Conservation (phyloP, 225 moss, liverwort and hornwort species). For the Pleurozium schreberi region DNA sequence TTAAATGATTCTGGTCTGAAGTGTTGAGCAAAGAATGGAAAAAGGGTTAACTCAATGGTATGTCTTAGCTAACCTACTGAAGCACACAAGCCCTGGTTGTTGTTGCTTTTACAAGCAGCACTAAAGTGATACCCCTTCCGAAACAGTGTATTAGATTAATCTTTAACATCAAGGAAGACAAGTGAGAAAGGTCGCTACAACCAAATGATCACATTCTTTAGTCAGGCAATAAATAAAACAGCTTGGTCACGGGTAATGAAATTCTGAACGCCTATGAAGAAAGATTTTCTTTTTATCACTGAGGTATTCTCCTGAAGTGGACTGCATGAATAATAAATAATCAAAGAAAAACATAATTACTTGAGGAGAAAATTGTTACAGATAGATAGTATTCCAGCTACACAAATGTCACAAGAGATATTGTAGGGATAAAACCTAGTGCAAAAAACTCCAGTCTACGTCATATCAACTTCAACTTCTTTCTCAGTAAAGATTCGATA, state of each 20-base stretch:
- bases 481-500: constrained; percentile 64
- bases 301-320: not conserved
- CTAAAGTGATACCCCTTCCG: not conserved
- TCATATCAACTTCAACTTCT: constrained; percentile 36
- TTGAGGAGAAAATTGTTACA: constrained; percentile 2
- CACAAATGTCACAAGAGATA: not conserved
- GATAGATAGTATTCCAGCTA: constrained; percentile 1
- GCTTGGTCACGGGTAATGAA: not conserved
- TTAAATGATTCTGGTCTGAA: not conserved
- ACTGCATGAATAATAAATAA: not conserved
- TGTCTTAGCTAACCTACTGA: not conserved
- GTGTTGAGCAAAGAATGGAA: not conserved
- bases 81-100: not conserved
- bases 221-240: not conserved
- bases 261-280: not conserved
- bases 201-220: not conserved
- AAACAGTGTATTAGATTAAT: not conserved
- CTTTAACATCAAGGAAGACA: not conserved
- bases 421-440: not conserved
- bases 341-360: not conserved
- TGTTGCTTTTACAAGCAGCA: not conserved
- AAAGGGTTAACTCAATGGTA: not conserved
- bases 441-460: constrained; percentile 1
- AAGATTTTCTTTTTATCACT: not conserved
- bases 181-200: not conserved